Conservation (phyloP, 441 rosid genomes). For the Biscutella auriculata region DNA sequence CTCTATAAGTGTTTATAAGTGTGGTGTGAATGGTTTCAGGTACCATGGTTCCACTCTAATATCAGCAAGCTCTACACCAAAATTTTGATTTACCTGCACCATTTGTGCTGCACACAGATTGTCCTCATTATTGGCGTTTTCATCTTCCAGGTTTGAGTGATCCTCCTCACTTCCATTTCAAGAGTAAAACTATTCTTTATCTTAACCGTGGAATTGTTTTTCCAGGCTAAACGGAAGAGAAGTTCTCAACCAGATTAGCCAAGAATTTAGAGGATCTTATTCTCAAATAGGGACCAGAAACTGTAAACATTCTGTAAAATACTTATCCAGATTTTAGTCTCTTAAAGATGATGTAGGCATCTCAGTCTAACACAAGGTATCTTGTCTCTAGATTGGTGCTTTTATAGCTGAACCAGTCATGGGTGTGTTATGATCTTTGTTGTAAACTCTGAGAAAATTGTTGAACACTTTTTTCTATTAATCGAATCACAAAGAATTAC, state of each 20-base stretch:
- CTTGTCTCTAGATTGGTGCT: conserved; percentile 70
- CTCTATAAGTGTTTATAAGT: not conserved
- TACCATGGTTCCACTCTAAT: conserved; percentile 93
- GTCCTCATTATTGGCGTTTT: conserved; percentile 97
- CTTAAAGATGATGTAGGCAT: not conserved
- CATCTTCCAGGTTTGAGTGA: conserved; percentile 64
- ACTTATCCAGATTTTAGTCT: not conserved
- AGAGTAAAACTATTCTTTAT: not conserved
- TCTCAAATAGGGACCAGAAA: conserved; percentile 93
- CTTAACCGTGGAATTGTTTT: not conserved
- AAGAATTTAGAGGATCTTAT: conserved; percentile 77
- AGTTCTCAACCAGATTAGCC: conserved; percentile 85
- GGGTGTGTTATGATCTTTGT: no score
- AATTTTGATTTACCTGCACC: conserved; percentile 96
- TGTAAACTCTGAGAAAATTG: no score
- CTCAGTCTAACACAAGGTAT: conserved; percentile 4
- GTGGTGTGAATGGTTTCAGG: conserved; percentile 23
- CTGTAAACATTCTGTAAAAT: conserved; percentile 32
- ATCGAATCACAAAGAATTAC: no score
- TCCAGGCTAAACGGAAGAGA: conserved; percentile 90
- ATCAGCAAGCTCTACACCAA: conserved; percentile 84
- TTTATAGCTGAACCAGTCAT: conserved; percentile 96
- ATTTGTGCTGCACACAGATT: conserved; percentile 83
- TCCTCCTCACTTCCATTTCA: not conserved
- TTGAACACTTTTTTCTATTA: no score